These are phyloP conservation scores for Paralagenidium karlingii DNA, from an alignment of 352 stramenopile genomes.

Conservation along the genomic window DNA sequence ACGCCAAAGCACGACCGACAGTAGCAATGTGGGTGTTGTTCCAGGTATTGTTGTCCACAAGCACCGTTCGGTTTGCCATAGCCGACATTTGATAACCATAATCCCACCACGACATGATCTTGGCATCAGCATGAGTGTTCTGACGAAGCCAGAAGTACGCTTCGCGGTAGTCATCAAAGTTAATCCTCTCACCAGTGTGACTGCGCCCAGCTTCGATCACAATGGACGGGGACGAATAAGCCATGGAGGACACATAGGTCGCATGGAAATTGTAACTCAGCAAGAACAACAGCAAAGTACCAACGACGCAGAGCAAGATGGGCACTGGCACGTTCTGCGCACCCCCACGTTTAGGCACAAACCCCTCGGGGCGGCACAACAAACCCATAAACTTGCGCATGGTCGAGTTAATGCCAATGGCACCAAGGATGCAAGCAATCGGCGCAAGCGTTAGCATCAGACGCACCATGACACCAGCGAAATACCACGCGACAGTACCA, in stretches of 20 bases:
- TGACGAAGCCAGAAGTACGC: slow-evolving; percentile 85
- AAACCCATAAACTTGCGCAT: slow-evolving; percentile 72
- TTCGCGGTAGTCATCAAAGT: slow-evolving; percentile 97
- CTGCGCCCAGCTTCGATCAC: slow-evolving; percentile 80
- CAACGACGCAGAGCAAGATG: slow-evolving; percentile 37
- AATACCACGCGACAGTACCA: slow-evolving; percentile 87
- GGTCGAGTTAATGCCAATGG: slow-evolving; percentile 71
- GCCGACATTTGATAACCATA: slow-evolving; percentile 89
- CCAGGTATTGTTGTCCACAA: slow-evolving; percentile 96
- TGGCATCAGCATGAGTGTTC: slow-evolving; percentile 82
- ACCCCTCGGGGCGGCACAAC: slow-evolving; percentile 36
- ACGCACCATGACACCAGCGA: slow-evolving; percentile 87
- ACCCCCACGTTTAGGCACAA: slow-evolving; percentile 30
- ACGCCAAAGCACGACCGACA: slow-evolving; percentile 59
- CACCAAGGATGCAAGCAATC: slow-evolving; percentile 86
- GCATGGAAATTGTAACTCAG: slow-evolving; percentile 84
- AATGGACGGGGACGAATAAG: slow-evolving; percentile 87
- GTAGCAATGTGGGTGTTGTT: slow-evolving; percentile 96
- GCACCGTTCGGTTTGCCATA: slow-evolving; percentile 81
- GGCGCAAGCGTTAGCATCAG: slow-evolving; percentile 87
- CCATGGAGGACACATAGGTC: slow-evolving; percentile 82
- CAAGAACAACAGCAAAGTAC: slow-evolving; percentile 53
- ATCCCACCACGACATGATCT: slow-evolving; percentile 87
- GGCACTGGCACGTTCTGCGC: slow-evolving; percentile 51
- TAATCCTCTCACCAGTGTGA: slow-evolving; percentile 60